These are phyloP conservation scores for Solanum paucissectum DNA, from an alignment of 257 asterid species.

Conservation along the genomic window DNA sequence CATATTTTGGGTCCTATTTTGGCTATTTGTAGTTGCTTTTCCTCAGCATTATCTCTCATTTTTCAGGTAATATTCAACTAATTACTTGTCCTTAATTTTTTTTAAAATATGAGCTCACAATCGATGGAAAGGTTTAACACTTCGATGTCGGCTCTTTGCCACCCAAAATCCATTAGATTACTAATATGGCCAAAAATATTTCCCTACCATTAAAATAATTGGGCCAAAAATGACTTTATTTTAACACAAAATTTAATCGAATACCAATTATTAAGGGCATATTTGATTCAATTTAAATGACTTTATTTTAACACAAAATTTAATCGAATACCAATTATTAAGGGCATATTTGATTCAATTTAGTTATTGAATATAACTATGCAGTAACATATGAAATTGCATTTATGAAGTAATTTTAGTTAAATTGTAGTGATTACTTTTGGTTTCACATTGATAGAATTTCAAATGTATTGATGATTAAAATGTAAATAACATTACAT, in stretches of 20 bases:
- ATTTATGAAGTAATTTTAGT: neutral
- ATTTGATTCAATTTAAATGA: neutral
- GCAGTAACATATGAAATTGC: neutral
- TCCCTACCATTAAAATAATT: neutral
- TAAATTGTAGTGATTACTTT: neutral
- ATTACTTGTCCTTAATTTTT: neutral
- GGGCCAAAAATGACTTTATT: neutral
- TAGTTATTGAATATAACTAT: neutral
- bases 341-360: neutral
- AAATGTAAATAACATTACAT: neutral
- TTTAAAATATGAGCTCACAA: neutral
- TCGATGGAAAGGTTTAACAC: no score
- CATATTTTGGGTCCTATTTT: slow-evolving; percentile 36
- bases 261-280: neutral
- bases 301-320: neutral
- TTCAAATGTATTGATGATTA: neutral
- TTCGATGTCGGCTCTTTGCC: no score
- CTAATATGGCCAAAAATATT: neutral
- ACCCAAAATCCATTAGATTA: neutral
- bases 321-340: neutral
- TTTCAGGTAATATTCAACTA: slow-evolving; percentile 32
- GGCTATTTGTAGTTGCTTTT: slow-evolving; percentile 28
- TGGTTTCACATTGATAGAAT: neutral
- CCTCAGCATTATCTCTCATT: slow-evolving; percentile 31
- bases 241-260: neutral